phyloP scores from a whole-genome alignment of 306 rosid genomes.

The barrel medic (Medicago truncatula) region MtrunA17r5.0-ANR NC_053049.1:13246001-13246500 shows the following conservation, averaged over 20 bases:
- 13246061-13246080: constrained; percentile 86
- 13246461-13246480: too few species aligned
- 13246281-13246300: not conserved
- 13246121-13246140: constrained; percentile 46
- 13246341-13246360: constrained; percentile 73
- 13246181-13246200: not conserved
- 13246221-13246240: not conserved
- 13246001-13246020: not conserved
- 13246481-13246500: too few species aligned
- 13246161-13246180: not conserved
- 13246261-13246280: not conserved
- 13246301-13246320: constrained; percentile 43
- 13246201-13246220: too few species aligned
- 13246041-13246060: constrained; percentile 90
- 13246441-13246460: too few species aligned
- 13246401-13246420: not conserved
- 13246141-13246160: not conserved
- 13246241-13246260: constrained; percentile 6
- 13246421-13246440: too few species aligned
- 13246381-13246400: constrained; percentile 51
- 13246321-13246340: constrained; percentile 88
- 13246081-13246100: constrained; percentile 84
- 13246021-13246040: constrained; percentile 91
- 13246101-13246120: constrained; percentile 98
- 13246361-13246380: constrained; percentile 82